Evolutionary conservation across 2,329 filamentous ascomycete genomes (phyloP), one percentile per base, ranked within the genome.

Genomic region (Aureobasidium musti): DNA sequence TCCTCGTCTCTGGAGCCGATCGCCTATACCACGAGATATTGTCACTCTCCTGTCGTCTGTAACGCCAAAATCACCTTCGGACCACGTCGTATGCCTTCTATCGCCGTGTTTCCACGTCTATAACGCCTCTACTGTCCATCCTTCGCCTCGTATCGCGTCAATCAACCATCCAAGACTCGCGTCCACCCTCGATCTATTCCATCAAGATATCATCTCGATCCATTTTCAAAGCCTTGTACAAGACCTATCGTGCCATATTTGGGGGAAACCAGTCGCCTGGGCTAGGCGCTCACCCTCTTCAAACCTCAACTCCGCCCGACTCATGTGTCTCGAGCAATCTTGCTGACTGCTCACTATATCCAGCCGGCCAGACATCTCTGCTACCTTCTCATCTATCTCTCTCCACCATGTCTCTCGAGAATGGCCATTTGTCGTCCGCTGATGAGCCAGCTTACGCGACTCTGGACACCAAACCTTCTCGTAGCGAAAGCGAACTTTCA

Each of bases 401-500:
- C 43, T 69, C 71, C 71, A 72, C 74, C 73, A 82, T 87, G 79
- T 83, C 86, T 79, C 82, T 87, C 75, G 82, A 84, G 74, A 91
- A 92, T 79, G 89, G 89, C 75, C 85, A 88, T 78, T 75, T 82
- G 73, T 85, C 86, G 75, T 83, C 86, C 72, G 78, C 80, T 70
- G 79, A 82, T 70, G 81, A 82, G 72, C 79, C 82, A 71, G 26
- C 43, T 52, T 78, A 75, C 69, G 74, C 76, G 68, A 75, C 75
- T 67, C 77, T 78, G 65, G 76, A 78, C 59, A 81, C 83, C 67
- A 77, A 79, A 68, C 80, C 80, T 53, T 81, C 84, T 69, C 84
- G 84, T 71, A 90, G 85, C 79, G 91, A 92, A 73, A 91, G 87
- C 82, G 91, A 92, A 72, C 83, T 90, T 68, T 92, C 91, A 73